Percentiles rank a stretch among this genome's conserved stretches.
phyloP scores from a whole-genome alignment of 129 eudicot genomes.

The Kitagawia praeruptora region DNA sequence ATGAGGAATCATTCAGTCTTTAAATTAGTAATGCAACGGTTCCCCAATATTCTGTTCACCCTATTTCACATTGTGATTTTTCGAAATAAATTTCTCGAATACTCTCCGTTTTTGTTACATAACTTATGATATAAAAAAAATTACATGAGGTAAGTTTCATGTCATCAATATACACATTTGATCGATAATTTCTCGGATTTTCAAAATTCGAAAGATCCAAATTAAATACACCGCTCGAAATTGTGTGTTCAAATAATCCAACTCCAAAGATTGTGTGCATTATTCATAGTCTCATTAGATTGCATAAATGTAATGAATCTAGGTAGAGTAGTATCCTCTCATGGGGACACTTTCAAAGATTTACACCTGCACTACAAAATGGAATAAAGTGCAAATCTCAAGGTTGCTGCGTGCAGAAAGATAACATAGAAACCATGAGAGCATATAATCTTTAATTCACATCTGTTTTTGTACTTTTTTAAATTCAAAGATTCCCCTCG shows the following conservation, averaged over 20 bases:
- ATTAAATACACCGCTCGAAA: too few relatives aligned
- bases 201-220: too few relatives aligned
- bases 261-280: background rate
- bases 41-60: too few relatives aligned
- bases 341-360: conserved; percentile 8
- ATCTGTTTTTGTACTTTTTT: background rate
- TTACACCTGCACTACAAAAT: conserved; percentile 7
- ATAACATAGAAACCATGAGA: conserved; percentile 14
- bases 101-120: too few relatives aligned
- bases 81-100: too few relatives aligned
- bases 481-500: conserved; percentile 26
- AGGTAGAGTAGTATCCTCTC: background rate
- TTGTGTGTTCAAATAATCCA: background rate
- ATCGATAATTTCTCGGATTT: too few relatives aligned
- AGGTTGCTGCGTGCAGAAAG: conserved; percentile 15
- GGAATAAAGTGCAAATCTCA: conserved; percentile 8
- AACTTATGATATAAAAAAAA: too few relatives aligned
- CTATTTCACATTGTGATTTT: too few relatives aligned
- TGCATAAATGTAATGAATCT: background rate
- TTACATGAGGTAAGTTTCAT: too few relatives aligned
- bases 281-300: background rate
- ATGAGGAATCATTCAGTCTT: too few relatives aligned
- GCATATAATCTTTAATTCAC: background rate
- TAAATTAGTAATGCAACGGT: too few relatives aligned
- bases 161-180: too few relatives aligned